phyloP scores from a whole-genome alignment of 2,329 filamentous ascomycete genomes.

The Kalaharituber pfeilii region DNA sequence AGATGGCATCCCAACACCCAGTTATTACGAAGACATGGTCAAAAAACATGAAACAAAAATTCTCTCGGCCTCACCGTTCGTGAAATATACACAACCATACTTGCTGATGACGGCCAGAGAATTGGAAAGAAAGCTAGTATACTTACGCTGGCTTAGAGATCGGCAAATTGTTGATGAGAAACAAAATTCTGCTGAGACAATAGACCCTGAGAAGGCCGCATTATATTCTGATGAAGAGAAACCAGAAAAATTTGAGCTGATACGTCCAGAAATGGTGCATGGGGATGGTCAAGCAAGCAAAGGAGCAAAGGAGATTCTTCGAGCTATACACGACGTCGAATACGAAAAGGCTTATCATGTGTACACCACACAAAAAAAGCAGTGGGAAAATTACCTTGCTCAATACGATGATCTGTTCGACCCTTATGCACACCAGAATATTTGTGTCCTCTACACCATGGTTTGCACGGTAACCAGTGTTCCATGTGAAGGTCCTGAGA shows the following conservation, averaged over 20 bases:
- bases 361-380: conserved; percentile 81
- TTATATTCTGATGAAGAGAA: conserved; percentile 9
- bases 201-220: conserved; percentile 20
- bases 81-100: conserved; percentile 87
- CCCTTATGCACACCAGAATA: conserved; percentile 88
- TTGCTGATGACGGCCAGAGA: conserved; percentile 81
- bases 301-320: conserved; percentile 75
- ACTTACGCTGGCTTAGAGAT: conserved; percentile 67
- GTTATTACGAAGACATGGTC: conserved; percentile 89
- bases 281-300: conserved; percentile 62
- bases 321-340: conserved; percentile 88
- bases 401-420: conserved; percentile 82
- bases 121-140: conserved; percentile 67
- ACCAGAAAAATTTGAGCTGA: conserved; percentile 65
- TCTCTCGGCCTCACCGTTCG: conserved; percentile 85
- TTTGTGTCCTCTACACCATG: conserved; percentile 81
- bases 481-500: conserved; percentile 74
- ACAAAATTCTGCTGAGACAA: conserved; percentile 22
- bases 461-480: conserved; percentile 89
- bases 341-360: conserved; percentile 90
- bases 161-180: conserved; percentile 36
- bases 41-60: conserved; percentile 85
- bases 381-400: conserved; percentile 90
- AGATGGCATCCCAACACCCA: conserved; percentile 68
- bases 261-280: conserved; percentile 91